Conservation (phyloP, 2,329 filamentous ascomycete genomes). For the Rutstroemia sp. region DNA sequence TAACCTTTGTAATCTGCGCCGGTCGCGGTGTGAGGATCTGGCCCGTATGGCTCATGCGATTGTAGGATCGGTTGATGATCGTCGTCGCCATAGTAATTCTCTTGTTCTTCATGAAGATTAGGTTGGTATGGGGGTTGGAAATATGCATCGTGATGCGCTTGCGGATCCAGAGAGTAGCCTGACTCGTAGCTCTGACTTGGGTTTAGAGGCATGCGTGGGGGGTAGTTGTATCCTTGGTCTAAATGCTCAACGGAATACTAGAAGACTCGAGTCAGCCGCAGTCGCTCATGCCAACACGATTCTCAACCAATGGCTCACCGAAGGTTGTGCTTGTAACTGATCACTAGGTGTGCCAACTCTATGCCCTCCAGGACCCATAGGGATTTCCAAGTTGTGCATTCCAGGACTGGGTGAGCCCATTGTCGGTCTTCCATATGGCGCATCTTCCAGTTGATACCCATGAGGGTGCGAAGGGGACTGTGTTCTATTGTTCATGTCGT, state of each 20-base stretch:
- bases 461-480: conserved; percentile 66
- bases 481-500: conserved; percentile 49
- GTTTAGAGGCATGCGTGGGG: conserved; percentile 38
- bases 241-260: conserved; percentile 68
- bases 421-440: conserved; percentile 23
- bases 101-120: conserved; percentile 26
- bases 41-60: conserved; percentile 43
- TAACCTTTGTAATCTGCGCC: conserved; percentile 37
- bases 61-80: conserved; percentile 71
- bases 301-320: conserved; percentile 47
- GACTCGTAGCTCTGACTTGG: conserved; percentile 43
- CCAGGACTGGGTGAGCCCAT: conserved; percentile 19
- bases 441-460: conserved; percentile 75
- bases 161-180: conserved; percentile 72
- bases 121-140: conserved; percentile 79
- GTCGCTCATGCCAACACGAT: background rate
- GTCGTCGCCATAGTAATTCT: conserved; percentile 44
- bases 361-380: conserved; percentile 49
- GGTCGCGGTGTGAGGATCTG: conserved; percentile 43
- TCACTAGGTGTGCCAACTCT: conserved; percentile 60
- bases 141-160: conserved; percentile 82
- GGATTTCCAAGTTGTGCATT: conserved; percentile 58
- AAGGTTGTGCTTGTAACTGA: conserved; percentile 73
- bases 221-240: conserved; percentile 48
- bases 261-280: conserved; percentile 13